Conservation (phyloP, 2,329 filamentous ascomycete species). For the Davidsoniella eucalypti region DNA sequence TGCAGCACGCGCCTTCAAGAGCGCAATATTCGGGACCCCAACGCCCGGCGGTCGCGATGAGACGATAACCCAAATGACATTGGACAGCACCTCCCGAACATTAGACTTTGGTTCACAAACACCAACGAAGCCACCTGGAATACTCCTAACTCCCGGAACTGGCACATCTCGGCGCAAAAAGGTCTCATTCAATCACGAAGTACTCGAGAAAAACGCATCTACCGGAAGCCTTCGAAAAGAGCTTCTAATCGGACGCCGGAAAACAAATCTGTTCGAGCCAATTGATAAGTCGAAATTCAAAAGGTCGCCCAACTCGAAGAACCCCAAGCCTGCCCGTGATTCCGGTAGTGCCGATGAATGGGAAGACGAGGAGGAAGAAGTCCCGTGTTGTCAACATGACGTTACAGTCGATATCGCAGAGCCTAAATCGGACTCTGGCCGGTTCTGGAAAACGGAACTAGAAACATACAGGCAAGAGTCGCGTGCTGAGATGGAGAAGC, state of each 20-base stretch:
- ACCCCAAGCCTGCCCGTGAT: slow-evolving; percentile 15
- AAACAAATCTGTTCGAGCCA: slow-evolving; percentile 29
- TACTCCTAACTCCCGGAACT: slow-evolving; percentile 47
- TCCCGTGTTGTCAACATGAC: slow-evolving; percentile 36
- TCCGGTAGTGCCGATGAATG: slow-evolving; percentile 28
- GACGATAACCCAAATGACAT: slow-evolving; percentile 16
- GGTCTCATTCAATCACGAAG: slow-evolving; percentile 46
- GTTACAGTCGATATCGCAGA: slow-evolving; percentile 55
- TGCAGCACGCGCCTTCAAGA: slow-evolving; percentile 47
- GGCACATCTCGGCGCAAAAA: slow-evolving; percentile 44
- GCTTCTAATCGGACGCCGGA: slow-evolving; percentile 15
- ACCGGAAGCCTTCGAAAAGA: slow-evolving; percentile 21
- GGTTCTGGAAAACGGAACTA: slow-evolving; percentile 68
- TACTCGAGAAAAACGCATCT: slow-evolving; percentile 26
- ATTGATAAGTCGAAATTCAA: slow-evolving; percentile 27
- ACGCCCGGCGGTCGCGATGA: slow-evolving; percentile 22
- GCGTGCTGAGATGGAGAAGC: slow-evolving; percentile 56
- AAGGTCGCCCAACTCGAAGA: slow-evolving; percentile 12
- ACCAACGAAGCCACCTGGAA: slow-evolving; percentile 37
- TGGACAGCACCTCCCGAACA: slow-evolving; percentile 16
- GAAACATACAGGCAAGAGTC: slow-evolving; percentile 58
- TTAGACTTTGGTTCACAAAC: slow-evolving; percentile 21
- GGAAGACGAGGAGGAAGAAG: slow-evolving; percentile 33
- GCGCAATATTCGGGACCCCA: slow-evolving; percentile 46
- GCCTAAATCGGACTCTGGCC: slow-evolving; percentile 57